These are phyloP conservation scores for Corymbia maculata DNA, from an alignment of 345 rosid species.

Conservation along the genomic window DNA sequence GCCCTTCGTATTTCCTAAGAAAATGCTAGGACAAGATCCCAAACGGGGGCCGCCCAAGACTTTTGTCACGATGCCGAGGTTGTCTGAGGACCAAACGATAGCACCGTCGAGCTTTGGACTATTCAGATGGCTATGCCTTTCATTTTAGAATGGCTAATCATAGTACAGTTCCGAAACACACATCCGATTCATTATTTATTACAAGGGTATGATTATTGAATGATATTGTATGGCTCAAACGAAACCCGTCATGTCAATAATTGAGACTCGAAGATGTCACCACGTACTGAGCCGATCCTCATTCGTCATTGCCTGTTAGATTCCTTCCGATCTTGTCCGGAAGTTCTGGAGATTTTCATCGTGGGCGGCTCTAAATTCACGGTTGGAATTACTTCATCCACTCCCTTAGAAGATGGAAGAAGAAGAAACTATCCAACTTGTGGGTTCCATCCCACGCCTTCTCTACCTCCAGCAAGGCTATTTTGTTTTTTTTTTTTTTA, in stretches of 20 bases:
- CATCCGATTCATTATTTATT: accelerated
- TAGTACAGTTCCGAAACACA: accelerated
- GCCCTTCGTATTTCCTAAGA: background rate
- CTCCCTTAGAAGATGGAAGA: background rate
- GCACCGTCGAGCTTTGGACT: background rate
- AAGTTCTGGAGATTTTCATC: background rate
- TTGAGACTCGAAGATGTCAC: background rate
- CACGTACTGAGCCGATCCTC: background rate
- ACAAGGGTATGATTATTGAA: background rate
- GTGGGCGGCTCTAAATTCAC: background rate
- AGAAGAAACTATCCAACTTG: background rate
- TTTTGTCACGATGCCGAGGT: background rate
- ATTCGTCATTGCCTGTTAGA: accelerated
- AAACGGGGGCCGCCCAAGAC: background rate
- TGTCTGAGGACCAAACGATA: background rate
- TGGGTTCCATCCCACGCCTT: background rate
- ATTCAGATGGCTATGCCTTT: background rate
- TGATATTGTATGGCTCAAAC: background rate
- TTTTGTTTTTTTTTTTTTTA: no score
- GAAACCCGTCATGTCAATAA: background rate
- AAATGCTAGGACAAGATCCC: background rate
- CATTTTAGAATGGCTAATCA: background rate
- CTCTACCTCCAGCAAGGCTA: background rate
- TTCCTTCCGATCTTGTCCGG: background rate
- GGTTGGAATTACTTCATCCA: background rate